Evolutionary conservation across 352 stramenopile genomes (phyloP), one percentile per base, ranked within the genome.

Genomic region (Phytophthora pseudosyringae): DNA sequence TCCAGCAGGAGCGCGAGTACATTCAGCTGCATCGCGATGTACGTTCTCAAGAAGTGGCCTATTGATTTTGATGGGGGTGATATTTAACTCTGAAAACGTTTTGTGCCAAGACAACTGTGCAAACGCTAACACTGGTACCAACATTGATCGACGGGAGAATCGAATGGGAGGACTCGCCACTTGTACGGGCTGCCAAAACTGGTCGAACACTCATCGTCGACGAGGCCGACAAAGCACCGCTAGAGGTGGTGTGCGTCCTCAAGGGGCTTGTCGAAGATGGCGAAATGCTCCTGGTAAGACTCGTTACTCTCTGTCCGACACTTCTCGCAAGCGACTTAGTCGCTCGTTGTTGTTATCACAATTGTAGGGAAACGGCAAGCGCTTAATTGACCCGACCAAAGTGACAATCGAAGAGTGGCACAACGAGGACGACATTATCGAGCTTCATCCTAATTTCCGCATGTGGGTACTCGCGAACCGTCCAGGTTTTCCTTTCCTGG

Each of bases 221-320:
- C 63, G 97, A 99, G 75, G 95, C 95, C 28, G 96, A 99, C 74
- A 99, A 99, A 74, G 97, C 97, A 12, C 95, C 95, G 12, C 78
- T 97, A 0, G 95, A 99, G 63, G 97, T 99, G 1, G 89, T 98
- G 15, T 95, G 92, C 21, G 75, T 99, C n/a, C 75, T 99, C 3
- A 99, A 99, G 73, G 89, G 90, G 1, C 71, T 99, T 9, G 91
- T 99, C 38, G 95, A 98, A 86, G 97, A 99, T 74, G 94, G 97
- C 48, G 93, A 98, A 50, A 95, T 99, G 75, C 73, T 96, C 6
- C 69, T 99, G 52, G 80, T 92, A 76, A 58, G 50, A 52, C 16
- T 29, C 11, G 7, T 35, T 16, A 55, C 9, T 16, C 4, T 16
- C 1, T 28, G 6, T 10, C n/a, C n/a, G 25, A 33, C 11, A 49